Evolutionary conservation across 2,329 filamentous ascomycete species (phyloP), one percentile per base, ranked within the genome.

Genomic region (Cercospora zeina): DNA sequence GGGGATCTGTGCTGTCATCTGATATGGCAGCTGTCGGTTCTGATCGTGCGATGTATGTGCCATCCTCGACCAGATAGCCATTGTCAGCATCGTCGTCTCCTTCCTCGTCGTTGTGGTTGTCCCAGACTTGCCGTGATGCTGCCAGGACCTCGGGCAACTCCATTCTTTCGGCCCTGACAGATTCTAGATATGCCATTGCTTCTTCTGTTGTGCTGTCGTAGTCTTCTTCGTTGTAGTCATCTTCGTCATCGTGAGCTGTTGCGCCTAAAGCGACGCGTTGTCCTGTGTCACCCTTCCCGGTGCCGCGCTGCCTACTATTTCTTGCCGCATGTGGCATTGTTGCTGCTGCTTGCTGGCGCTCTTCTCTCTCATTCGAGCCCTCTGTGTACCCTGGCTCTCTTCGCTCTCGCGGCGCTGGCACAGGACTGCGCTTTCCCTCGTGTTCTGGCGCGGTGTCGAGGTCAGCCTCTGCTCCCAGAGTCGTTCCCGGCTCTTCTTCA

Each of bases 11-110:
- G 21, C 45, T 14, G 54, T 74, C 72, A 10, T 72, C 70, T 9
- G 69, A 64, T 1, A 69, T 62, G 11, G 59, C n/a, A 19, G 74
- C 63, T 30, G 75, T 70, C 16, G 73, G 68, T 11, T 81, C 77
- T 0, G 85, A 82, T 2, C 82, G 80, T 3, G 87, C 89, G 24
- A 88, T 85, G 73, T 91, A 96, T 37, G 90, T 89, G 54, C 91
- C 92, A 68, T 96, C 90, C 14, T 86, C 79, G 73, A 90, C 95
- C 71, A 85, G 87, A 69, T 86, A 86, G 45, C 83, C 79, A 34
- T 72, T 68, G 19, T 75, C 70, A 58, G 78, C 71, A 27, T 73
- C 72, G 13, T 71, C 70, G 45, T 73, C 68, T 45, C 68, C 62
- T 13, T 56, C 56, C 11, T 42, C 54, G 27, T 49, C 24, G n/a